Base-by-base conservation (phyloP, 2,329 filamentous ascomycete genomes). In the Aspergillus fructus region DNA sequence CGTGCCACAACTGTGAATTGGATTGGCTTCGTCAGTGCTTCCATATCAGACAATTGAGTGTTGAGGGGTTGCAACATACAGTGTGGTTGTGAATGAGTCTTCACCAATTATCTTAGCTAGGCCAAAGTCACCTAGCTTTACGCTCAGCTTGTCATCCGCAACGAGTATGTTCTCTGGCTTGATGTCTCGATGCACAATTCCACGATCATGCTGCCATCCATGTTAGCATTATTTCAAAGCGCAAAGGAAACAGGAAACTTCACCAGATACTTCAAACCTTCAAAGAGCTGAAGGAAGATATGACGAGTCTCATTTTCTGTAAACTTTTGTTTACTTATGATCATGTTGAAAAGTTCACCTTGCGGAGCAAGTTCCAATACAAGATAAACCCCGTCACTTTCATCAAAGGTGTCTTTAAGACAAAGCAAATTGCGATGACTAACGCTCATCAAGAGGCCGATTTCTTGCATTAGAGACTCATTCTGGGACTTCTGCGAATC, bases 101-200 rank as follows among this genome's bases (percentile, higher is more conserved):
- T 99, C 94, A 61, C 96, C 96, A 64, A 99, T 96, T 64, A 99
- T 97, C 77, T 99, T 99, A 42, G 94, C 93, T 39, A 99, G 83
- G 46, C 94, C 94, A 75, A 99, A 99, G 74, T 99, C 94, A 19
- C 93, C 94, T 60, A 99, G 79, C 76, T 99, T 99, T 62, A 96
- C 88, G 58, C 88, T 87, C 27, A 97, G 78, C 34, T 94, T 83
- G 68, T 91, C 91, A 75, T 97, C 91, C 5, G 89, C 86, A 37
- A 99, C 79, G 8, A 99, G 78, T 34, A 99, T 97, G 68, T 97
- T 97, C 71, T 97, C 93, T 0, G 93, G 93, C 75, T 97, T 97
- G 76, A 99, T 97, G 67, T 99, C 94, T 57, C 94, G 89, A 73
- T 99, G 94, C 5, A 97, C 93, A 72, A 99, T 96, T 67, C 94